These are phyloP conservation scores for Eutypa lata DNA, from an alignment of 2,329 filamentous ascomycete genomes.

Conservation along the genomic window DNA sequence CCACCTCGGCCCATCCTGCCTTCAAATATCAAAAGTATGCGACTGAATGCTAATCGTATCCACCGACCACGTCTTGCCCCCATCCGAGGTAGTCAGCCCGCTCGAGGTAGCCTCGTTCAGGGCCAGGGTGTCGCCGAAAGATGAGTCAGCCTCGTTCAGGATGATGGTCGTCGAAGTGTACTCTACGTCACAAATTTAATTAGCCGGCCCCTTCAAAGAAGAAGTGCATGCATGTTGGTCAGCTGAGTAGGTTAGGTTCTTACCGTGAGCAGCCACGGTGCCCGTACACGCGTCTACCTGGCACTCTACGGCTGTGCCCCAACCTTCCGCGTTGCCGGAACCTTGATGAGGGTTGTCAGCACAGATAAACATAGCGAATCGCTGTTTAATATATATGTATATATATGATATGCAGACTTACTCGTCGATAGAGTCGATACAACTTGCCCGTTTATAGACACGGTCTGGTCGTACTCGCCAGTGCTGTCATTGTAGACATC, in stretches of 20 bases:
- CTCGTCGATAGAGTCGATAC: constrained; percentile 27
- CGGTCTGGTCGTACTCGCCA: constrained; percentile 27
- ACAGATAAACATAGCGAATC: background rate
- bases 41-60: constrained; percentile 24
- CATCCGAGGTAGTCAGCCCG: constrained; percentile 22
- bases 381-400: background rate
- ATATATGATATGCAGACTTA: constrained; percentile 1
- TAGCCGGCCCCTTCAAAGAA: background rate
- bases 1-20: no score
- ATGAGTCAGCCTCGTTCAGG: constrained; percentile 22
- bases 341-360: constrained; percentile 3
- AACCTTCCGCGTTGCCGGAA: constrained; percentile 28
- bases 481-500: constrained; percentile 29
- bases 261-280: constrained; percentile 26
- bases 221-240: no score
- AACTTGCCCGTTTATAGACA: constrained; percentile 24
- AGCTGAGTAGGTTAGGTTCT: constrained; percentile 6
- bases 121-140: constrained; percentile 24
- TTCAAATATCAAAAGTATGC: constrained; percentile 19
- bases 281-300: constrained; percentile 25
- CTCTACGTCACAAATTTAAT: constrained; percentile 13
- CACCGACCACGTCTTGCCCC: constrained; percentile 25
- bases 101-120: constrained; percentile 24
- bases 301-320: constrained; percentile 30
- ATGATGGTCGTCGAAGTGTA: constrained; percentile 28